Evolutionary conservation across 2,329 filamentous ascomycete genomes (phyloP).

Genomic region (Epichloe bromicola): DNA sequence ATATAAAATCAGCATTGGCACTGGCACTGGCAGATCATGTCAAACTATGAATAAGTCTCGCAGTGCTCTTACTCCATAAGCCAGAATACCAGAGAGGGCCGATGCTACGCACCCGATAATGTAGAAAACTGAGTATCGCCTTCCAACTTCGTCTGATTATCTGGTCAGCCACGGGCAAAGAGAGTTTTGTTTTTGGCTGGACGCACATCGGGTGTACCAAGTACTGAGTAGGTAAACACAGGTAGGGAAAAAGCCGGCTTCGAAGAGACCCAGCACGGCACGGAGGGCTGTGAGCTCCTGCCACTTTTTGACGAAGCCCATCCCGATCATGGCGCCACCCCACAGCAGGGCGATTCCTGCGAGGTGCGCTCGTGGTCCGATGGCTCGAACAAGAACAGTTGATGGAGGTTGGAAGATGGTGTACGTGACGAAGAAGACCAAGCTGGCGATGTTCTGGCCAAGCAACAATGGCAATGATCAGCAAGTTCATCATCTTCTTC

Average conservation of each 20-base stretch:
- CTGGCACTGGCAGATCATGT: neutral
- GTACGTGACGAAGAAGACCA: constrained; percentile 66
- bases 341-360: constrained; percentile 41
- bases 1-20: neutral
- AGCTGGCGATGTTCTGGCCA: constrained; percentile 46
- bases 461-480: neutral
- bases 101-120: constrained; percentile 53
- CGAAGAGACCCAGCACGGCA: constrained; percentile 48
- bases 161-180: neutral
- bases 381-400: constrained; percentile 52
- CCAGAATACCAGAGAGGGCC: constrained; percentile 55
- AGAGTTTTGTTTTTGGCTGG: too few species aligned
- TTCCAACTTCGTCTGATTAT: constrained; percentile 48
- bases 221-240: constrained; percentile 61
- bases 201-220: constrained; percentile 55
- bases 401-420: constrained; percentile 59
- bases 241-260: constrained; percentile 60
- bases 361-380: constrained; percentile 49
- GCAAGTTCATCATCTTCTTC: neutral
- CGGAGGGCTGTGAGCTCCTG: constrained; percentile 39
- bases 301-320: constrained; percentile 48
- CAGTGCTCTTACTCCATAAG: constrained; percentile 41
- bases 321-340: constrained; percentile 50
- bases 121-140: constrained; percentile 57
- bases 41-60: neutral